Base-by-base conservation (phyloP, 1,284 basidiomycete genomes). In the Cutaneotrichosporon mucoides region DNA sequence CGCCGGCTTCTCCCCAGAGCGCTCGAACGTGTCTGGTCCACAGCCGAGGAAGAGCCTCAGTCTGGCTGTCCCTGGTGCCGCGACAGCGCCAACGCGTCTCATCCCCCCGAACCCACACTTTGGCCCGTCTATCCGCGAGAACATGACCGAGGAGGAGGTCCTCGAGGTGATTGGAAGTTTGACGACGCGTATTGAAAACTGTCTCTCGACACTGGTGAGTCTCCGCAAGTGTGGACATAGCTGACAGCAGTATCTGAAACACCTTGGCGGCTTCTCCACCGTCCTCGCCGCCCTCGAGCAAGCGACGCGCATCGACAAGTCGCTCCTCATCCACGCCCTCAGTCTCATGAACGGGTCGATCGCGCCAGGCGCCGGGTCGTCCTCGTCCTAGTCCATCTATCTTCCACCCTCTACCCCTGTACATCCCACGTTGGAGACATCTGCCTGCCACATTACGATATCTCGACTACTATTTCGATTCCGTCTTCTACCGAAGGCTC, bases 141-240 rank as follows among this genome's bases (percentile, higher is more conserved):
- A 86, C 63, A 85, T 88, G 64, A 83, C 84, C 13, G 91, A 94
- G 68, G 80, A 84, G 43, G 90, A 95, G 66, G 79, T 95, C 51
- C 82, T 86, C 71, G 79, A 84, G 51, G 79, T 92, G 9, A 80
- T 97, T 41, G 89, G 92, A 66, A 88, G 85, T 3, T 73, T 94
- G 44, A 82, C 87, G 15, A 80, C 86, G 12, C 83, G 92, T 42
- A 86, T 94, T 53, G 88, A 92, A 72, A 93, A 94, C 72, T 84
- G 87, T n/a, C 78, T 88, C 35, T 81, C 84, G 12, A 81, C 84
- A 36, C 77, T 94, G 64, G 76, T 77, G 59, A 69, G 75, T 69
- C 34, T 24, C 24, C 24, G 24, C 24, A 24, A 24, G 24, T 24
- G 24, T 24, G 24, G 24, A 24, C 24, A 24, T 24, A 6, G 44